These are phyloP conservation scores for Blastobotrys persicus DNA, from an alignment of 1,139 yeast species.

Conservation along the genomic window DNA sequence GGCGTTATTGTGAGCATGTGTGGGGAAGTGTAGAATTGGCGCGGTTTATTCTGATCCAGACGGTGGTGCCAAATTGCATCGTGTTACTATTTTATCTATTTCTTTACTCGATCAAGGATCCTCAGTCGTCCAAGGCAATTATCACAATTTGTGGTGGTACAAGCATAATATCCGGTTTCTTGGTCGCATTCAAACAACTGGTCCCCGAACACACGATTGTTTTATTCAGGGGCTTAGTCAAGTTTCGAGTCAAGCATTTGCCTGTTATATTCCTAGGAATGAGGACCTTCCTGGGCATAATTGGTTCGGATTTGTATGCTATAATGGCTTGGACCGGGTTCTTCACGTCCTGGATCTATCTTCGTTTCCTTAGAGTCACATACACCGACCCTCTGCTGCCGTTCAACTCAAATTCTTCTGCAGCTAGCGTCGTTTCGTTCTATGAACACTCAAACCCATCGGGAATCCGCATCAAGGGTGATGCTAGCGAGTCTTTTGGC, in stretches of 20 bases:
- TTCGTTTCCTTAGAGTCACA: conserved; percentile 66
- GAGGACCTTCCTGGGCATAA: conserved; percentile 23
- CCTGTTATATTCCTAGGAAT: conserved; percentile 60
- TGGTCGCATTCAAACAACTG: conserved; percentile 83
- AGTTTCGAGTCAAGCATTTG: conserved; percentile 64
- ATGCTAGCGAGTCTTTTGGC: conserved; percentile 86
- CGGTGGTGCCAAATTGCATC: conserved; percentile 53
- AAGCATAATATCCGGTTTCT: conserved; percentile 67
- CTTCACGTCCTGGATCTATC: conserved; percentile 65
- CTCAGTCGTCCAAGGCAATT: conserved; percentile 7
- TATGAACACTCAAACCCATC: conserved; percentile 24
- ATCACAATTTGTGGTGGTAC: conserved; percentile 66
- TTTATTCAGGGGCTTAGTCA: conserved; percentile 59
- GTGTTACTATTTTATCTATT: conserved; percentile 20
- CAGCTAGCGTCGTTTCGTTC: conserved; percentile 14
- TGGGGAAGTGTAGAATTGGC: conserved; percentile 63
- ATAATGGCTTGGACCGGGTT: conserved; percentile 69
- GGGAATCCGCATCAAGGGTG: conserved; percentile 59
- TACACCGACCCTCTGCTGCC: conserved; percentile 38
- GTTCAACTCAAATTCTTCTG: conserved; percentile 17
- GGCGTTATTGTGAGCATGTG: conserved; percentile 49
- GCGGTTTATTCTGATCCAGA: conserved; percentile 55
- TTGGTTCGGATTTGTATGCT: conserved; percentile 30
- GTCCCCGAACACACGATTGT: conserved; percentile 84
- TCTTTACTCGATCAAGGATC: conserved; percentile 11